phyloP scores from a whole-genome alignment of 345 rosid species.

The Camelina laxa region DNA sequence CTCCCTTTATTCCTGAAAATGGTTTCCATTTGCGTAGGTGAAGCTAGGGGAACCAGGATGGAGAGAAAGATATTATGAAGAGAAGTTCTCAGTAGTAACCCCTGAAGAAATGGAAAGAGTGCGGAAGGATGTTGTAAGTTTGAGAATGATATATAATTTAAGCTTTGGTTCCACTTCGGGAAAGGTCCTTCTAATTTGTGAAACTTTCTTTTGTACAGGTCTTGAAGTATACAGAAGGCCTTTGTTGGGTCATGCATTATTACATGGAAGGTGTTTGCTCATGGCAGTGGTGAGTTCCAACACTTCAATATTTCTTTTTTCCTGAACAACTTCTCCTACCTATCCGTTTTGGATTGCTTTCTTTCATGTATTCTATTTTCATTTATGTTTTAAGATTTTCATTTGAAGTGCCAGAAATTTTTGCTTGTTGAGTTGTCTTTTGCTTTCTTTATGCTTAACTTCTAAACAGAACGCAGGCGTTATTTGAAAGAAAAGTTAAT shows the following conservation, averaged over 20 bases:
- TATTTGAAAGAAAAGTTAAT: neutral
- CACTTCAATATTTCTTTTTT: neutral
- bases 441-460: neutral
- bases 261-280: slow-evolving; percentile 99
- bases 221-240: slow-evolving; percentile 84
- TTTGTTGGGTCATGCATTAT: slow-evolving; percentile 99
- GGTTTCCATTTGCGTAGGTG: slow-evolving; percentile 52
- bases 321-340: neutral
- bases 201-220: slow-evolving; percentile 55
- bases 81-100: slow-evolving; percentile 72
- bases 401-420: neutral
- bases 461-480: neutral
- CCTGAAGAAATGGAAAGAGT: slow-evolving; percentile 73
- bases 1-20: slow-evolving; percentile 19
- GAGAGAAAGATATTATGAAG: slow-evolving; percentile 96
- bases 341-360: slow-evolving; percentile 6
- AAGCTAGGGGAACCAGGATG: slow-evolving; percentile 95
- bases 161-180: slow-evolving; percentile 3
- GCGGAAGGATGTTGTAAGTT: slow-evolving; percentile 91
- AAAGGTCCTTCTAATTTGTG: slow-evolving; percentile 21
- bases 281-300: slow-evolving; percentile 86
- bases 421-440: neutral
- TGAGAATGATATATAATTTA: slow-evolving; percentile 13
- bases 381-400: neutral
- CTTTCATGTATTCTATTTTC: slow-evolving; percentile 6